Percentiles rank a stretch among this genome's conserved stretches.
phyloP scores from a whole-genome alignment of 495 filamentous ascomycete genomes.

The Aspergillus egyptiacus region DNA sequence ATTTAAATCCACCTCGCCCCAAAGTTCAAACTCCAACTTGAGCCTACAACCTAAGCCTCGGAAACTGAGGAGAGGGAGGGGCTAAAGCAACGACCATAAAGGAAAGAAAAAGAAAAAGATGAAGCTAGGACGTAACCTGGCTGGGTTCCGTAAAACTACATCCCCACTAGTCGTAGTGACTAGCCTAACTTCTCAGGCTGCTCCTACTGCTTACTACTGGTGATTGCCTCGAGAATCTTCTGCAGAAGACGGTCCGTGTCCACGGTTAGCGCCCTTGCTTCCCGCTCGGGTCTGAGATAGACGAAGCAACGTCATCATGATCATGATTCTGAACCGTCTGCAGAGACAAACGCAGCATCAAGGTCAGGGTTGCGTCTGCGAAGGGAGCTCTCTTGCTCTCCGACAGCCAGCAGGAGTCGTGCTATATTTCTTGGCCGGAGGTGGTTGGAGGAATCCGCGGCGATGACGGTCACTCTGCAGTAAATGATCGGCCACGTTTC shows the following conservation, averaged over 20 bases:
- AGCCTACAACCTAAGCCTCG: too few relatives aligned
- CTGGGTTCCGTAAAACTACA: too few relatives aligned
- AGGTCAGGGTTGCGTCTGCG: not conserved
- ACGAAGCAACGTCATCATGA: not conserved
- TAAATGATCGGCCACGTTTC: conserved; percentile 21
- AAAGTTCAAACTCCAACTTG: not conserved
- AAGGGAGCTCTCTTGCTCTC: not conserved
- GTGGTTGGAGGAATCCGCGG: conserved; percentile 7
- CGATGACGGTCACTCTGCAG: conserved; percentile 17
- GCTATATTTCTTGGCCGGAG: conserved; percentile 6
- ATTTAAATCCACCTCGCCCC: not conserved
- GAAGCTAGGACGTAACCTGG: not conserved
- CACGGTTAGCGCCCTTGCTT: conserved; percentile 8
- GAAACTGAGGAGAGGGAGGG: not conserved
- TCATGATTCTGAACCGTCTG: not conserved
- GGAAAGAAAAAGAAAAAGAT: conserved; percentile 1
- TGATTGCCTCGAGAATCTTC: too few relatives aligned
- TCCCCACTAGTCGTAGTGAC: too few relatives aligned
- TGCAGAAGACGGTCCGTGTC: conserved; percentile 13
- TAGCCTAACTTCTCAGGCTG: not conserved
- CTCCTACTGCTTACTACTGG: too few relatives aligned
- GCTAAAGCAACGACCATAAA: conserved; percentile 9
- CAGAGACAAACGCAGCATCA: not conserved
- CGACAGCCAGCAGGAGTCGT: conserved; percentile 5
- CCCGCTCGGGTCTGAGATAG: not conserved